Evolutionary conservation across 495 filamentous ascomycete genomes (phyloP), one percentile per base, ranked within the genome.

Genomic region (Halenospora varia): DNA sequence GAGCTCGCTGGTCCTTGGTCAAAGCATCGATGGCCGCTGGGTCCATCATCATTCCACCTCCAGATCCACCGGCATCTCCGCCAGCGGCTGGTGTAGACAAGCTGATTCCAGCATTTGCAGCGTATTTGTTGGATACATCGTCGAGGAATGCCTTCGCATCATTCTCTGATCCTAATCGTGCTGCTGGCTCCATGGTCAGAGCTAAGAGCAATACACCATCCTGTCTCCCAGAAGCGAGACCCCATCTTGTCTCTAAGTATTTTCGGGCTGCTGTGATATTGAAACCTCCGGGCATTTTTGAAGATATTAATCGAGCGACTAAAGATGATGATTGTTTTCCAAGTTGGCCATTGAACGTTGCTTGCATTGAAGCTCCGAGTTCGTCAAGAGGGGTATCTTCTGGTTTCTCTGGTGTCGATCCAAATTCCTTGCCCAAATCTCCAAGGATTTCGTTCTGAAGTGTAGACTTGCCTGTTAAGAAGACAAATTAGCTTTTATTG

Each of bases 261-360:
- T 99, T 97, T 48, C 93, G 82, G 11, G 94, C 90, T 1, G 87
- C 79, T 63, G 93, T 96, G 68, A 97, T 97, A 69, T 97, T 99
- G 80, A 97, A 99, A 48, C 94, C 94, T 67, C 92, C 95, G 26
- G 94, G 95, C 94, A 99, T 97, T 72, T 99, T 99, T 3, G 94
- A 96, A 2, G 95, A 97, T 24, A 99, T 92, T 68, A 97, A 77
- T 58, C 93, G 85, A 25, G 95, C 93, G 66, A 97, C 86, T 52
- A 97, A 83, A 2, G 94, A 96, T 25, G 90, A 90, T 0, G 94
- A 93, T 55, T 97, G 94, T 75, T 99, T 97, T 62, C 94, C 94
- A 49, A 97, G 84, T 74, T 97, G 92, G 50, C 94, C 94, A 71
- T 96, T 94, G 77, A 97, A 99, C 25, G 94, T 97, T 24, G 90